A percentile compares a stretch with the other conserved stretches of the same genome.
These are phyloP conservation scores for Dittrichia graveolens DNA, from an alignment of 129 eudicot genomes.

Conservation along the genomic window DNA sequence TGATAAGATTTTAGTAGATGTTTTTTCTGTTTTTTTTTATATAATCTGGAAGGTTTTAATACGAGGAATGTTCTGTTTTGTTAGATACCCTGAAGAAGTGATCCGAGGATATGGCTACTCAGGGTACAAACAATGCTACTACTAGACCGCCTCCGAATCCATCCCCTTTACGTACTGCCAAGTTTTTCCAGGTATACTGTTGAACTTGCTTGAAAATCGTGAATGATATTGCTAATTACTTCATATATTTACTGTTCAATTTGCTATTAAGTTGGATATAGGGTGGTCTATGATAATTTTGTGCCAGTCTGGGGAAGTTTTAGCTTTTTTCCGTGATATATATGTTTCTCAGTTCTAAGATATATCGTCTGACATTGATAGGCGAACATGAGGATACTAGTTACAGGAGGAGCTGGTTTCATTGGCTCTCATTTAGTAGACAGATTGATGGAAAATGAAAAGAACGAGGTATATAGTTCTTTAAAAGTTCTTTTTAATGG, in stretches of 20 bases:
- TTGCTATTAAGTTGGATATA: conserved; percentile 17
- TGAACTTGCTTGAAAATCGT: conserved; percentile 6
- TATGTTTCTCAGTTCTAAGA: background rate
- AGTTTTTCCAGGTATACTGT: conserved; percentile 63
- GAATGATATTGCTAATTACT: background rate
- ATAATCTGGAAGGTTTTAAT: conserved; percentile 16
- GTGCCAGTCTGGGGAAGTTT: background rate
- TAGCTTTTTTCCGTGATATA: conserved; percentile 7
- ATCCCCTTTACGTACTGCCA: conserved; percentile 72
- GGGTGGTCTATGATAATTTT: background rate
- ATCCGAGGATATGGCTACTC: conserved; percentile 45
- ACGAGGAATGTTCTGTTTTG: conserved; percentile 14
- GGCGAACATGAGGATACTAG: conserved; percentile 92
- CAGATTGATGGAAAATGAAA: conserved; percentile 80
- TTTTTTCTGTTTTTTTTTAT: background rate
- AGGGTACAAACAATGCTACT: conserved; percentile 40
- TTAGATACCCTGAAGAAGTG: conserved; percentile 27
- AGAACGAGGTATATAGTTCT: conserved; percentile 60
- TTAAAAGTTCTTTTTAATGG: background rate
- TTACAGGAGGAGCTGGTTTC: conserved; percentile 95
- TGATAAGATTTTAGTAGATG: conserved; percentile 1
- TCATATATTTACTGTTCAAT: background rate
- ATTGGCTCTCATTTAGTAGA: conserved; percentile 91
- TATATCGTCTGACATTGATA: conserved; percentile 24
- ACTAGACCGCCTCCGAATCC: conserved; percentile 70